Conservation (phyloP, 106 monocot species). For the Acanthochlamys bracteata region DNA sequence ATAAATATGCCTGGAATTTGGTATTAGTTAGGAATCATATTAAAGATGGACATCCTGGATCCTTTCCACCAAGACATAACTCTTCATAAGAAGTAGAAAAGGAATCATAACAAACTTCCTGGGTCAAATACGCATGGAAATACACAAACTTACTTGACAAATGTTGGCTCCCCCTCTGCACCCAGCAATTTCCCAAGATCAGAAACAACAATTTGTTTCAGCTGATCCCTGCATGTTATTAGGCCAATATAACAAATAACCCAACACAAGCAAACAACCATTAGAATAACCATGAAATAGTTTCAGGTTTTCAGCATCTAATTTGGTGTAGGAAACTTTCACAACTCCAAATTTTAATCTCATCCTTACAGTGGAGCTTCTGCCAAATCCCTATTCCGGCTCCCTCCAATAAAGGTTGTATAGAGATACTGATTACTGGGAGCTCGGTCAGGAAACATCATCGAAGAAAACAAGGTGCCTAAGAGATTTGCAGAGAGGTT, state of each 20-base stretch:
- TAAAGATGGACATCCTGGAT: not conserved
- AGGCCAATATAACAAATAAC: too few relatives aligned
- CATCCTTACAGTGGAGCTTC: conserved; percentile 70
- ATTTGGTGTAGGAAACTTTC: not conserved
- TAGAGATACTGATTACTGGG: conserved; percentile 77
- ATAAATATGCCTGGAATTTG: conserved; percentile 67
- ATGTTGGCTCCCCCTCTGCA: conserved; percentile 62
- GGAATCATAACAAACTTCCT: too few relatives aligned
- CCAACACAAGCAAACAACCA: too few relatives aligned
- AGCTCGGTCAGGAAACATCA: conserved; percentile 97
- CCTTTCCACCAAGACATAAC: not conserved
- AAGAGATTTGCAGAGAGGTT: not conserved
- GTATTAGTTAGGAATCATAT: too few relatives aligned
- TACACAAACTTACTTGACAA: conserved; percentile 54
- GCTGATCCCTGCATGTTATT: conserved; percentile 43
- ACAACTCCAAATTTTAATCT: not conserved
- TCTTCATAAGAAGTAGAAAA: too few relatives aligned
- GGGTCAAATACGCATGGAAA: too few relatives aligned
- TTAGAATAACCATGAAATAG: too few relatives aligned
- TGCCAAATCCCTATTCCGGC: conserved; percentile 76
- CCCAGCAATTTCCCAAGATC: conserved; percentile 80
- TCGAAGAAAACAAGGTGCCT: conserved; percentile 98
- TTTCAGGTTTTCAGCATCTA: too few relatives aligned
- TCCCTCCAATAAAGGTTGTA: conserved; percentile 92
- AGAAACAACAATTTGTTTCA: conserved; percentile 68